phyloP scores from a whole-genome alignment of 1,284 basidiomycete genomes.

The Athelia sp. region DNA sequence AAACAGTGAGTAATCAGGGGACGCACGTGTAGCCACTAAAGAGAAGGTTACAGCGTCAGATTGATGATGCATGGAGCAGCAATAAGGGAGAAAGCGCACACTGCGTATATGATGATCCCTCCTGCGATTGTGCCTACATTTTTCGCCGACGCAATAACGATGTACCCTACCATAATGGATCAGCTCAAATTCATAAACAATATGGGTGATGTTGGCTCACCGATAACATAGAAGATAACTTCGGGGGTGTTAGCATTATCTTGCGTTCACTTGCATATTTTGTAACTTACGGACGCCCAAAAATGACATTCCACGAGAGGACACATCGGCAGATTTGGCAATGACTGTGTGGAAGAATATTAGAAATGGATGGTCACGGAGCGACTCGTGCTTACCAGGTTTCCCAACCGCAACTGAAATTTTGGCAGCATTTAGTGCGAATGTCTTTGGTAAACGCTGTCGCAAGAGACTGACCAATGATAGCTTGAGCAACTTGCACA shows the following conservation, averaged over 20 bases:
- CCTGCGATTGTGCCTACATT: constrained; percentile 38
- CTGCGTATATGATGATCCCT: constrained; percentile 33
- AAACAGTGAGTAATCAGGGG: constrained; percentile 1
- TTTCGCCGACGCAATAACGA: constrained; percentile 44
- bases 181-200: neutral
- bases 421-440: neutral
- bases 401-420: neutral
- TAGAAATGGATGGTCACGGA: neutral
- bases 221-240: constrained; percentile 29
- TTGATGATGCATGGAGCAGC: neutral
- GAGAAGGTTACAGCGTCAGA: too few species aligned
- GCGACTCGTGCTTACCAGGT: too few species aligned
- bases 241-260: neutral
- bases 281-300: constrained; percentile 34
- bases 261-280: neutral
- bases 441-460: neutral
- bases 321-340: constrained; percentile 56
- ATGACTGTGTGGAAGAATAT: constrained; percentile 32
- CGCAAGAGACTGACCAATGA: constrained; percentile 29
- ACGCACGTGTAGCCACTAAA: constrained; percentile 26
- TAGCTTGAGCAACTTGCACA: constrained; percentile 34
- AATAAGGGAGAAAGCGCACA: constrained; percentile 14
- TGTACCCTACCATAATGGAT: constrained; percentile 28
- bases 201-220: constrained; percentile 7
- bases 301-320: constrained; percentile 33